Base-by-base conservation (phyloP, 352 stramenopile genomes). In the Pelagophyceae sp. region DNA sequence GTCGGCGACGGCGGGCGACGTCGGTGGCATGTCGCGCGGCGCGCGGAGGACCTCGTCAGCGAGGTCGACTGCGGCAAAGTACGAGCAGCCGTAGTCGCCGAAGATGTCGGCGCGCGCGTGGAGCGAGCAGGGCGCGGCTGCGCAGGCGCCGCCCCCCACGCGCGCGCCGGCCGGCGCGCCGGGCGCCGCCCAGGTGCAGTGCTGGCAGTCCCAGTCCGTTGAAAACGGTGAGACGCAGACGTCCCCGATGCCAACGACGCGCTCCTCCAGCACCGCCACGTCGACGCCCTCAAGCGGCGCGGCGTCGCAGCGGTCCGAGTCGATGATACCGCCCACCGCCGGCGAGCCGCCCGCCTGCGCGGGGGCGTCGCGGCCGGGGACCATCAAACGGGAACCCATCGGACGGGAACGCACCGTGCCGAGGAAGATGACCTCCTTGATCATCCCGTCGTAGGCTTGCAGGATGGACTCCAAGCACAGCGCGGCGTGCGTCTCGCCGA, bases 101-200 rank as follows among this genome's bases (percentile, higher is more conserved):
- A 71, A 71, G 61, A 71, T 6, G 61, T 71, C 61, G n/a, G n/a
- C 37, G 61, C 61, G 61, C 3, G 37, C 61, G 61, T 71, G 61
- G 61, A 71, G 61, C 3, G 19, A 38, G 61, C 61, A 71, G 23
- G 58, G 58, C 5, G 29, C 15, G 15, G 23, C 23, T 5, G 58
- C 58, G 58, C 58, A 67, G 23, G 58, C 58, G 45, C 11, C 11
- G 11, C 6, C 11, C 54, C 2, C 27, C 15, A 15, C 54, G 15
- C 11, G 15, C 15, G 31, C 61, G 61, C n/a, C 1, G 1, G 1
- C 29, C 3, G 2, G n/a, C n/a, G 37, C 6, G 29, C n/a, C n/a
- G n/a, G 6, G n/a, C 3, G 27, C 29, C n/a, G 61, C 61, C 61
- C 61, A 71, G 61, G 38, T 40, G 61, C 61, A 71, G 3, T 31